Conservation (phyloP, 331 rosid genomes). For the Ulmus americana region DNA sequence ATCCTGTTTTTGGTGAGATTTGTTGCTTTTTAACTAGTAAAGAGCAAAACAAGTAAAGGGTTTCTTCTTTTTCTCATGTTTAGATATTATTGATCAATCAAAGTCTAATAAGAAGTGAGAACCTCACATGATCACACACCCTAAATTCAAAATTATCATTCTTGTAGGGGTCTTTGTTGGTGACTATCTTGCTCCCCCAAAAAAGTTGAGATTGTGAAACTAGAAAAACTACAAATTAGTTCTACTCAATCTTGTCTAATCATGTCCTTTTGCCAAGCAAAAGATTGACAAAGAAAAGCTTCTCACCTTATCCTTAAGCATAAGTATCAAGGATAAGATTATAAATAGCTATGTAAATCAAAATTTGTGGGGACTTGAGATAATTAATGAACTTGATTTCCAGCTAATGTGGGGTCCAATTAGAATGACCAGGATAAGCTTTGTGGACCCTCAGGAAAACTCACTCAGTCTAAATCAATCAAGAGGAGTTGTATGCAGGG, state of each 20-base stretch:
- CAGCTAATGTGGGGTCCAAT: constrained; percentile 32
- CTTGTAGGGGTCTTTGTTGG: no score
- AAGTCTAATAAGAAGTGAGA: background rate
- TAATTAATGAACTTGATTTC: constrained; percentile 20
- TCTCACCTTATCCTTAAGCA: constrained; percentile 42
- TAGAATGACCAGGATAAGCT: constrained; percentile 23
- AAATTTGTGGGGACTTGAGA: constrained; percentile 39
- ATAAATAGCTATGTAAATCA: background rate
- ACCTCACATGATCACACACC: constrained; percentile 34
- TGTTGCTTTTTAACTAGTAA: background rate
- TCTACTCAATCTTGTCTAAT: constrained; percentile 38
- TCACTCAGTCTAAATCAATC: constrained; percentile 12
- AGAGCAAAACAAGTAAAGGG: background rate
- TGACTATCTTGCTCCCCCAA: no score
- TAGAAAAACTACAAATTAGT: constrained; percentile 11
- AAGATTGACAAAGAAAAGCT: constrained; percentile 34
- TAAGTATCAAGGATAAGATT: constrained; percentile 50
- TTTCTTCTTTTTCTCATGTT: background rate
- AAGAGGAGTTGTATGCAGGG: constrained; percentile 34
- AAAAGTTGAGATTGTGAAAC: constrained; percentile 12
- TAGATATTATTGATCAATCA: background rate
- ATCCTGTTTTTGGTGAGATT: constrained; percentile 18
- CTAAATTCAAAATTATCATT: background rate
- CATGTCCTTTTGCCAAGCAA: constrained; percentile 37
- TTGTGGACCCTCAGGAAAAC: constrained; percentile 17